Percentiles rank a stretch among this genome's conserved stretches.
Conservation (phyloP, 148 eudicot genomes). For the Amaranthus hypochondriacus region DNA sequence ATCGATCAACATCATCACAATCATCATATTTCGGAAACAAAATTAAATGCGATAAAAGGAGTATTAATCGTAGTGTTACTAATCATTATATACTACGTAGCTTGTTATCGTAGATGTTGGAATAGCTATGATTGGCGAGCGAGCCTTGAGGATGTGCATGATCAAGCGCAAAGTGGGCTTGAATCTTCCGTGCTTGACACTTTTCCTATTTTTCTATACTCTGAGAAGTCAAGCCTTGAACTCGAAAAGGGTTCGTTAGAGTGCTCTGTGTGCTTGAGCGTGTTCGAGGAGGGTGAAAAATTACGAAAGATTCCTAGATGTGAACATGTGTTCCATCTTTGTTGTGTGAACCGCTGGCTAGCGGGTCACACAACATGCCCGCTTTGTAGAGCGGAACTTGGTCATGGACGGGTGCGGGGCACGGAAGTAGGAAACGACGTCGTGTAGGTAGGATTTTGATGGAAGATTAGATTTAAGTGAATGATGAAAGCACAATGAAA, state of each 20-base stretch:
- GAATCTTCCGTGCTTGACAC: not conserved
- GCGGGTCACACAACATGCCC: constrained; percentile 11
- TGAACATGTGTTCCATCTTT: constrained; percentile 5
- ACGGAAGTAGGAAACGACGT: not conserved
- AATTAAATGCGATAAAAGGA: no score
- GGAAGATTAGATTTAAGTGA: no score
- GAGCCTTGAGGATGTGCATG: no score
- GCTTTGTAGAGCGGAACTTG: no score
- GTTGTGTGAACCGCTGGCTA: constrained; percentile 2
- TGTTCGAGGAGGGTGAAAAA: not conserved
- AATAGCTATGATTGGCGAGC: not conserved
- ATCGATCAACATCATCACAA: no score
- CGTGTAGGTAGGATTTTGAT: not conserved
- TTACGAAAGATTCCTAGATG: not conserved
- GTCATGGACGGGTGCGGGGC: not conserved
- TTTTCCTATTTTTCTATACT: not conserved
- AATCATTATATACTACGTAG: not conserved
- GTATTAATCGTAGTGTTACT: no score
- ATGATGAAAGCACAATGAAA: no score
- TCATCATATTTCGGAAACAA: no score
- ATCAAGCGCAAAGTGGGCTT: not conserved
- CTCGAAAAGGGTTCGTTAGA: not conserved
- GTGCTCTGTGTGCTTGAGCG: constrained; percentile 7
- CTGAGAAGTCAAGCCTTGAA: not conserved
- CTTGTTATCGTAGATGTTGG: not conserved